Evolutionary conservation across 345 rosid genomes (phyloP), one percentile per base, ranked within the genome.

Genomic region (Bretschneidera sinensis): DNA sequence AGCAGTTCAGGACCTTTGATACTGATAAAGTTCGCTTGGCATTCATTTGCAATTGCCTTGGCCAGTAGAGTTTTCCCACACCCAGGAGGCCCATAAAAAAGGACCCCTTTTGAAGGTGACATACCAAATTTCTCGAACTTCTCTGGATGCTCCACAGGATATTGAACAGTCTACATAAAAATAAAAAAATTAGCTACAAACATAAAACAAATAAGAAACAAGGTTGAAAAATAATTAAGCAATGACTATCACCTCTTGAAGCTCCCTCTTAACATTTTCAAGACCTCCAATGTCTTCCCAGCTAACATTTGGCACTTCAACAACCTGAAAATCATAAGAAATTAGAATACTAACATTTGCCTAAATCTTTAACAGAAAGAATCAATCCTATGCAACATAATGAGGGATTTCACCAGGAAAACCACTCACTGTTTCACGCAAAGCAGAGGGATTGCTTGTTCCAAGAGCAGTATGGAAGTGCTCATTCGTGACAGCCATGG

Each of bases 131-230:
- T 85, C 83, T 82, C 84, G 43, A 85, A 85, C 70, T 81, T 85
- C 76, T 85, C 88, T 2, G 91, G 91, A 48, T 85, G 91, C 86
- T 85, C 91, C 64, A 85, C 86, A n/a, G 91, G 91, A 65, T 83
- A 85, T 68, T 83, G 91, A 51, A 85, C 88, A 67, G 88, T 85
- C 91, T 85, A 64, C 24, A 54, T 57, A 25, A 48, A 16, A 54
- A 14, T 21, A 24, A 39, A 52, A 28, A 57, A 24, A 22, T 65
- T 57, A 71, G 51, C 24, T 15, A 31, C 18, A 17, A 51, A 17
- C 47, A 31, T 23, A 8, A 1, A 22, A 60, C 47, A 6, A 59
- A 61, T 49, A 48, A 17, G 25, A 18, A 65, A 64, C 25, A 25
- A 21, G 23, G 2, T 18, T 39, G 19, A 14, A 15, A 55, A 60